Conservation (phyloP, 495 filamentous ascomycete genomes). For the Friedmanniomyces endolithicus region DNA sequence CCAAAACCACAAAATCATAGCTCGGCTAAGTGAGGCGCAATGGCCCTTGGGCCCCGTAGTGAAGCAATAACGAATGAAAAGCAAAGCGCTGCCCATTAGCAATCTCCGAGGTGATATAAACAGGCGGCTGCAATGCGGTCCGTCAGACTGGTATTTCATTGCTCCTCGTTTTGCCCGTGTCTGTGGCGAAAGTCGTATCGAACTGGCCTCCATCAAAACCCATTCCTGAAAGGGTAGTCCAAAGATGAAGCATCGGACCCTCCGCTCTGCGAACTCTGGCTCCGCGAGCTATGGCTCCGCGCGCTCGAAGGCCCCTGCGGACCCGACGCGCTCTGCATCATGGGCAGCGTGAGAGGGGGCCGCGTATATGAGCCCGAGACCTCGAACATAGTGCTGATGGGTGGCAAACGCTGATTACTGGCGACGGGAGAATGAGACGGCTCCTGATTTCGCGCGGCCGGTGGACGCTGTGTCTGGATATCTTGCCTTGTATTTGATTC, state of each 20-base stretch:
- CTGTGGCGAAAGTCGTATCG: too few relatives aligned
- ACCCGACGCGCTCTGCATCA: background rate
- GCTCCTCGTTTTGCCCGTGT: too few relatives aligned
- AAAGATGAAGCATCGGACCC: background rate
- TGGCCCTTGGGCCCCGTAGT: too few relatives aligned
- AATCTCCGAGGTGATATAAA: too few relatives aligned
- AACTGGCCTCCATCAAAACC: background rate
- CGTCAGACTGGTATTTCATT: too few relatives aligned
- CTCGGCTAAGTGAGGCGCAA: too few relatives aligned
- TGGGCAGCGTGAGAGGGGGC: background rate
- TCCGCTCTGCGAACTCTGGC: background rate
- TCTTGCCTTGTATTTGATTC: background rate
- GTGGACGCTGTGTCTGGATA: background rate
- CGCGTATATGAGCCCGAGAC: background rate
- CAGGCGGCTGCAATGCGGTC: too few relatives aligned
- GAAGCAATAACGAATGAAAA: too few relatives aligned
- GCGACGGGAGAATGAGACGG: background rate
- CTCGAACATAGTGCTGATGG: constrained; percentile 5
- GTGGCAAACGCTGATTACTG: constrained; percentile 4
- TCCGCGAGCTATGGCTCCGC: background rate
- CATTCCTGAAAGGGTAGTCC: background rate
- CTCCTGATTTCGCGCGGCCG: background rate
- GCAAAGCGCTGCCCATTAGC: too few relatives aligned
- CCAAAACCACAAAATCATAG: too few relatives aligned
- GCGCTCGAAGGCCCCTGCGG: background rate